phyloP scores from a whole-genome alignment of 2,329 filamentous ascomycete species.

The Botrytis deweyae region DNA sequence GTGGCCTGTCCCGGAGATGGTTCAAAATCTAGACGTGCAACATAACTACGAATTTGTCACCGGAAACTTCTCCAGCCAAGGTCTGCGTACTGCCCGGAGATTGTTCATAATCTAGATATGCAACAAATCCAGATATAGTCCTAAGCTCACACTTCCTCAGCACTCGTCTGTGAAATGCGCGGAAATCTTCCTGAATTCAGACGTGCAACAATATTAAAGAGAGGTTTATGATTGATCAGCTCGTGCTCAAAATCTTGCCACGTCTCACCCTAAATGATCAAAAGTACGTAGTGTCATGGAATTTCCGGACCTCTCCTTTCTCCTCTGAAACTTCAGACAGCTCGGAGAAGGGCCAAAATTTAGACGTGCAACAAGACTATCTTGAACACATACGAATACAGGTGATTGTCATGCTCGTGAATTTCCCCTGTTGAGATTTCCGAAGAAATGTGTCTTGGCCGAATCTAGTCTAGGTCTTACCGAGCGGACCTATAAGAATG shows the following conservation, averaged over 20 bases:
- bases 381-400: neutral
- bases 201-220: neutral
- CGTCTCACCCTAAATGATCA: neutral
- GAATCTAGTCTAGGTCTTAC: slow-evolving; percentile 1
- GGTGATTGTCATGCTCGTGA: neutral
- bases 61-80: neutral
- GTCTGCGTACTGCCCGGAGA: neutral
- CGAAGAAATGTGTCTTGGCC: neutral
- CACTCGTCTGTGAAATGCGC: neutral
- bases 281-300: neutral
- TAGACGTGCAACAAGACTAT: neutral
- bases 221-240: neutral
- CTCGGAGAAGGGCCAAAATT: neutral
- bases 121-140: neutral
- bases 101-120: neutral
- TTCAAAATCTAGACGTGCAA: neutral
- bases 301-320: neutral
- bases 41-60: neutral
- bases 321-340: neutral
- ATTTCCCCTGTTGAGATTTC: neutral
- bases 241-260: neutral
- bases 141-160: neutral
- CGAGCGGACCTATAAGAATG: neutral
- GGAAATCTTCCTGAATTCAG: neutral
- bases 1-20: neutral